A percentile compares a stretch with the other conserved stretches of the same genome.
Conservation (phyloP, 805 yeast species). For the Clavispora vitiphila region DNA sequence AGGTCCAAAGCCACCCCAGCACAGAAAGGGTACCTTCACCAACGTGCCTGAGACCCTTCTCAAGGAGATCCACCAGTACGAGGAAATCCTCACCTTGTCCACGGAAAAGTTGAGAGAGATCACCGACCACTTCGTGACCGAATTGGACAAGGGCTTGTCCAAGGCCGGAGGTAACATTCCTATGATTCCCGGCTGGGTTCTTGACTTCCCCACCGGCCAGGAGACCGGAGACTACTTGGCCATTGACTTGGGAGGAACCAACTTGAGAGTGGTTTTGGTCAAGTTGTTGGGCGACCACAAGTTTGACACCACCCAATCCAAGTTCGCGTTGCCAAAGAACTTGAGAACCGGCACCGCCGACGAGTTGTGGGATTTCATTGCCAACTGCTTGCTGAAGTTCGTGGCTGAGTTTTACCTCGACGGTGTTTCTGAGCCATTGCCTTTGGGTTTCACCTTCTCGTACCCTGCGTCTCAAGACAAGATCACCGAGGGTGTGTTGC, state of each 20-base stretch:
- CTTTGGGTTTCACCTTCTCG: conserved; percentile 92
- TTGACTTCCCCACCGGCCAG: conserved; percentile 87
- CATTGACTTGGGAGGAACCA: conserved; percentile 96
- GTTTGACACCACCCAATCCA: conserved; percentile 83
- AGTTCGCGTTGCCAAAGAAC: conserved; percentile 70
- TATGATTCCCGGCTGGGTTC: conserved; percentile 96
- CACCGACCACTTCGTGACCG: conserved; percentile 70
- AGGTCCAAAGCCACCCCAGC: conserved; percentile 80
- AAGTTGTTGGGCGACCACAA: conserved; percentile 76
- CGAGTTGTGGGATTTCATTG: conserved; percentile 81
- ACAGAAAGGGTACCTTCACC: conserved; percentile 58
- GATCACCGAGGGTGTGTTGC: conserved; percentile 81
- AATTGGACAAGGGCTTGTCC: conserved; percentile 76
- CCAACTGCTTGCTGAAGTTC: conserved; percentile 70
- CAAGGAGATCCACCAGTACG: conserved; percentile 54
- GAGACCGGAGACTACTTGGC: conserved; percentile 90
- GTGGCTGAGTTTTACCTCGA: conserved; percentile 63
- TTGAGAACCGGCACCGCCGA: conserved; percentile 78
- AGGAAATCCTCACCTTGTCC: conserved; percentile 57
- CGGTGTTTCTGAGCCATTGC: conserved; percentile 53
- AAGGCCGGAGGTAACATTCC: conserved; percentile 83
- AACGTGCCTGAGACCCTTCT: conserved; percentile 64
- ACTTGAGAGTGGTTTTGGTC: conserved; percentile 87
- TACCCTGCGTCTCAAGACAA: conserved; percentile 83
- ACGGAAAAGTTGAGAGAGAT: conserved; percentile 57